Conservation (phyloP, 495 filamentous ascomycete genomes). For the Gamarada debralockiae region DNA sequence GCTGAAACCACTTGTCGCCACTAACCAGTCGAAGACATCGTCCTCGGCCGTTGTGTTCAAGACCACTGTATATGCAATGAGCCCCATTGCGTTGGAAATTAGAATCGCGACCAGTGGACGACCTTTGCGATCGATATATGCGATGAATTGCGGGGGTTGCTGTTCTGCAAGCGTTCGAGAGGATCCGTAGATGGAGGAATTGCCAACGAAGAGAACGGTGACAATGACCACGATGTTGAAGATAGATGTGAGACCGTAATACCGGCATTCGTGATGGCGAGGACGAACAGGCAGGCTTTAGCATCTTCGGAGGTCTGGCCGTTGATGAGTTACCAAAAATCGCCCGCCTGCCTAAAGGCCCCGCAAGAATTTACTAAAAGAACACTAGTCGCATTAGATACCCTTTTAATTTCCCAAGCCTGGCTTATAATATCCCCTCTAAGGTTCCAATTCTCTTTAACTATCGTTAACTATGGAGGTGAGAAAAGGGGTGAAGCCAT, state of each 20-base stretch:
- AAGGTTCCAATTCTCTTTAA: too few species aligned
- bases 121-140: conserved; percentile 55
- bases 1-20: conserved; percentile 49
- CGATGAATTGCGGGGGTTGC: conserved; percentile 52
- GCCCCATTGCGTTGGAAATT: conserved; percentile 42
- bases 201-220: conserved; percentile 63
- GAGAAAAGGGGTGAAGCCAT: too few species aligned
- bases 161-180: conserved; percentile 60
- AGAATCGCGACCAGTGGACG: conserved; percentile 50
- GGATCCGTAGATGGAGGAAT: conserved; percentile 65
- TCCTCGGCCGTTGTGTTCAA: conserved; percentile 36
- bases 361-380: too few species aligned
- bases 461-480: too few species aligned
- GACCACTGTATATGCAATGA: conserved; percentile 51
- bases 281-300: conserved; percentile 66
- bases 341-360: too few species aligned
- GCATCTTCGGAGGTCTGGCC: too few species aligned
- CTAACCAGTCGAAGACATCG: conserved; percentile 57
- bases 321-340: too few species aligned
- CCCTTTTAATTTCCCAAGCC: too few species aligned
- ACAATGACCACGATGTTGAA: conserved; percentile 74
- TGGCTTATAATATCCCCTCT: too few species aligned
- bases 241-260: conserved; percentile 62
- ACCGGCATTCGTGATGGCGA: conserved; percentile 63
- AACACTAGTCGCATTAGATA: too few species aligned